A percentile compares a stretch with the other conserved stretches of the same genome.
These are phyloP conservation scores for Plantago coronopus DNA, from an alignment of 305 asterid genomes.

Conservation along the genomic window DNA sequence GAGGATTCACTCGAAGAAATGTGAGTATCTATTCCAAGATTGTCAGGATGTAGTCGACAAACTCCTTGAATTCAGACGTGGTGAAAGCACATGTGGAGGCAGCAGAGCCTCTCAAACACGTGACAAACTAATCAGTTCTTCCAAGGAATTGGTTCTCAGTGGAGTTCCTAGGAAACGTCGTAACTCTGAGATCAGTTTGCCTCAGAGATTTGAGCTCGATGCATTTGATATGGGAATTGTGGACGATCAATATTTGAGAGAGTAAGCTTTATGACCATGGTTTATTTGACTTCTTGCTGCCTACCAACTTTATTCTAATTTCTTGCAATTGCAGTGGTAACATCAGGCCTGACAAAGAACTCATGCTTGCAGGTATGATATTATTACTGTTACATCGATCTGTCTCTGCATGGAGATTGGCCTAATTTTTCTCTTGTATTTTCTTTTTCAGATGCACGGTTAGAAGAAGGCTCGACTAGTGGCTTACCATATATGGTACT, in stretches of 20 bases:
- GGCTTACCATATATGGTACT: constrained; percentile 44
- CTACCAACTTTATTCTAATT: constrained; percentile 14
- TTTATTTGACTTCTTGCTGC: background rate
- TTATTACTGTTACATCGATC: constrained; percentile 9
- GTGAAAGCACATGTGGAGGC: constrained; percentile 23
- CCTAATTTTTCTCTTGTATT: constrained; percentile 23
- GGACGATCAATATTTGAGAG: constrained; percentile 43
- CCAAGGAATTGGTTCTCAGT: background rate
- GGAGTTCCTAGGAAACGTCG: background rate
- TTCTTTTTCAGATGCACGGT: constrained; percentile 36
- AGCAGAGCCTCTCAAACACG: constrained; percentile 25
- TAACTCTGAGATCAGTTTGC: constrained; percentile 44
- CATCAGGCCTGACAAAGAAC: constrained; percentile 41
- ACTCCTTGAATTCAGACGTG: constrained; percentile 31
- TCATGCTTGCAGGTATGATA: constrained; percentile 54
- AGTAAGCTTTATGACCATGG: constrained; percentile 38
- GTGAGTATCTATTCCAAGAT: constrained; percentile 66
- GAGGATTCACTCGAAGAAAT: constrained; percentile 83
- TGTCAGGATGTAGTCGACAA: constrained; percentile 43
- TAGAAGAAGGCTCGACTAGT: constrained; percentile 24
- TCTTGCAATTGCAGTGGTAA: constrained; percentile 44
- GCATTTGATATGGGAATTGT: constrained; percentile 58
- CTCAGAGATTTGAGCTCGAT: constrained; percentile 80
- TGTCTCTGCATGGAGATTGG: constrained; percentile 20
- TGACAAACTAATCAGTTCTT: background rate